Evolutionary conservation across 345 rosid genomes (phyloP).

Genomic region (Linum tenue): DNA sequence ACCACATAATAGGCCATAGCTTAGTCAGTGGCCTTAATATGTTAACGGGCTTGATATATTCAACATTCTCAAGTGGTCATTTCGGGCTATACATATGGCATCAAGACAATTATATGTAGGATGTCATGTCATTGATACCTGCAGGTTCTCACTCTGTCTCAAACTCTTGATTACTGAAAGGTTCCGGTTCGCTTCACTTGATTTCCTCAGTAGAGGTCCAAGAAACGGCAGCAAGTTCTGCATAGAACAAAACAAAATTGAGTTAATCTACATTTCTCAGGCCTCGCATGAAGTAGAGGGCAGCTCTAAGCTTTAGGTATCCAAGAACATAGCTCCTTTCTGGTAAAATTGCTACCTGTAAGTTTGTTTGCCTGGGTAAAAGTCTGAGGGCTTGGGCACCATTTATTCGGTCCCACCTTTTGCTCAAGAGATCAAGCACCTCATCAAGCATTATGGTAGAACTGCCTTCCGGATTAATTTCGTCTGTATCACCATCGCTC

Average conservation of each 20-base stretch:
- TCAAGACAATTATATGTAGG: not conserved
- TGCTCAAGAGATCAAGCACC: constrained; percentile 83
- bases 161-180: constrained; percentile 80
- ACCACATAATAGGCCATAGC: not conserved
- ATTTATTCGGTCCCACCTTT: constrained; percentile 90
- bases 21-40: too few species aligned
- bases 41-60: constrained; percentile 2
- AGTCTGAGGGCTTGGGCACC: constrained; percentile 97
- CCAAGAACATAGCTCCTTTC: not conserved
- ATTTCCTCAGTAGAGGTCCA: constrained; percentile 82
- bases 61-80: not conserved
- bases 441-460: constrained; percentile 80
- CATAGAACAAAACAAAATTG: constrained; percentile 12
- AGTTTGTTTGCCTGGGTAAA: constrained; percentile 86
- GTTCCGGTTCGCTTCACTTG: constrained; percentile 86
- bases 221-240: constrained; percentile 93
- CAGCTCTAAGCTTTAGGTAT: not conserved
- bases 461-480: constrained; percentile 59
- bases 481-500: constrained; percentile 89
- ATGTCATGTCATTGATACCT: constrained; percentile 33
- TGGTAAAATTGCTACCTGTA: constrained; percentile 46
- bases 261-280: not conserved
- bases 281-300: not conserved
- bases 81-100: not conserved
- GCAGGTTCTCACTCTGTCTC: constrained; percentile 84